A percentile compares a stretch with the other conserved stretches of the same genome.
phyloP scores from a whole-genome alignment of 2,329 filamentous ascomycete genomes.

The Ilyonectria destructans region DNA sequence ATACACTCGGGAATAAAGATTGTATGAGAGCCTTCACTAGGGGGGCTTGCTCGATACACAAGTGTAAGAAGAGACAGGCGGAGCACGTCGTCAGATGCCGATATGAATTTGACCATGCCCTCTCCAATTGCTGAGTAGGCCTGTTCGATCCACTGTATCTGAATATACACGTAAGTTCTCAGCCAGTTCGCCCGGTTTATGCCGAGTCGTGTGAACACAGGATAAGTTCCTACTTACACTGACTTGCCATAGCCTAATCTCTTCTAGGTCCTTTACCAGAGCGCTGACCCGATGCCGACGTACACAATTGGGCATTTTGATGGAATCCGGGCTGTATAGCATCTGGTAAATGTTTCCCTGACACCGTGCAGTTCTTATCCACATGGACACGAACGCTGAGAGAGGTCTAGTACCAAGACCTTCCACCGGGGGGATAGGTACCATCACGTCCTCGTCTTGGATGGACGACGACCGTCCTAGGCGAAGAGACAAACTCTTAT shows the following conservation, averaged over 20 bases:
- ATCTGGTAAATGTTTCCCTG: slow-evolving; percentile 71
- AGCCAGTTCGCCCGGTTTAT: too few species aligned
- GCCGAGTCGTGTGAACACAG: too few species aligned
- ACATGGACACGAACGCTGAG: slow-evolving; percentile 60
- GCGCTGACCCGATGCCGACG: slow-evolving; percentile 54
- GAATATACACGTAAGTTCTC: too few species aligned
- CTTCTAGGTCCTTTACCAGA: slow-evolving; percentile 52
- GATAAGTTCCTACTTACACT: slow-evolving; percentile 33
- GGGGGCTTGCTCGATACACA: slow-evolving; percentile 60
- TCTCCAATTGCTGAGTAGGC: slow-evolving; percentile 41
- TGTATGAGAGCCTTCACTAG: slow-evolving; percentile 43
- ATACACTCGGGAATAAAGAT: slow-evolving; percentile 62
- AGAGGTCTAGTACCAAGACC: slow-evolving; percentile 48
- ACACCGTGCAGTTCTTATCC: slow-evolving; percentile 66
- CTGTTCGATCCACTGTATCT: slow-evolving; percentile 47
- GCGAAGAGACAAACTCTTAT: slow-evolving; percentile 70
- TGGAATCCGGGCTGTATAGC: slow-evolving; percentile 64
- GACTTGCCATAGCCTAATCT: slow-evolving; percentile 41
- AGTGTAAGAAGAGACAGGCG: slow-evolving; percentile 60
- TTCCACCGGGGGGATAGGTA: slow-evolving; percentile 53
- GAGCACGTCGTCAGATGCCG: slow-evolving; percentile 60
- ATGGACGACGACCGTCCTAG: slow-evolving; percentile 69
- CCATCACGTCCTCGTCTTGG: slow-evolving; percentile 71
- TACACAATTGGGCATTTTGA: slow-evolving; percentile 53
- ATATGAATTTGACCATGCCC: slow-evolving; percentile 54